Evolutionary conservation across 805 yeast species (phyloP).

Genomic region (Candida parachauliodes): DNA sequence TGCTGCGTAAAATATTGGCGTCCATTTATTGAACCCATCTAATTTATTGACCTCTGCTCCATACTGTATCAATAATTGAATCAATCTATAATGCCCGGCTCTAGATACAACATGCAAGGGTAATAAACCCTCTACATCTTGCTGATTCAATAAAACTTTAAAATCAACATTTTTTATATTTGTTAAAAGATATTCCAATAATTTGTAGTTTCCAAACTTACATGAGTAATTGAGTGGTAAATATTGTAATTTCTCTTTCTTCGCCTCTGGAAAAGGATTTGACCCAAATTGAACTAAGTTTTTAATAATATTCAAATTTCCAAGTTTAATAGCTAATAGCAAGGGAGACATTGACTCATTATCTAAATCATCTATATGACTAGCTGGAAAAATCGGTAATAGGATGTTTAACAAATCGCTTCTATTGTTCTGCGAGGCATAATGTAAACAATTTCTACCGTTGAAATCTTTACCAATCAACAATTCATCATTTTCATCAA

Average conservation of each 20-base stretch:
- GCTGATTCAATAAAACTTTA: conserved; percentile 40
- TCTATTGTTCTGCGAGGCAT: conserved; percentile 63
- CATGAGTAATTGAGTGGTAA: conserved; percentile 85
- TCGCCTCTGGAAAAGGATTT: conserved; percentile 42
- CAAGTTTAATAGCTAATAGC: conserved; percentile 69
- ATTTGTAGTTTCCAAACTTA: conserved; percentile 70
- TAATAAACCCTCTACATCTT: conserved; percentile 82
- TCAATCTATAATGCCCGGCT: conserved; percentile 69
- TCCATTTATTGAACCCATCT: conserved; percentile 89
- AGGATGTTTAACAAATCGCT: conserved; percentile 42
- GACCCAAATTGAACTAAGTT: conserved; percentile 32
- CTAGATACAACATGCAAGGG: conserved; percentile 89
- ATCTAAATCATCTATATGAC: conserved; percentile 51
- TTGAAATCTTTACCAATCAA: conserved; percentile 51
- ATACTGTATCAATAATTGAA: conserved; percentile 63
- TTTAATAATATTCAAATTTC: conserved; percentile 45
- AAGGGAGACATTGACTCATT: conserved; percentile 81
- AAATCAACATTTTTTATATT: conserved; percentile 20
- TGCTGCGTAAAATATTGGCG: conserved; percentile 88
- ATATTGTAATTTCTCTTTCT: conserved; percentile 56
- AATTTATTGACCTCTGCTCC: conserved; percentile 72
- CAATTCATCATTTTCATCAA: conserved; percentile 15
- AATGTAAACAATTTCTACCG: conserved; percentile 83
- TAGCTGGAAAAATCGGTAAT: conserved; percentile 33
- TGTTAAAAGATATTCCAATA: conserved; percentile 60